Conservation (phyloP, 2,329 filamentous ascomycete genomes). For the Epichloe gansuensis region DNA sequence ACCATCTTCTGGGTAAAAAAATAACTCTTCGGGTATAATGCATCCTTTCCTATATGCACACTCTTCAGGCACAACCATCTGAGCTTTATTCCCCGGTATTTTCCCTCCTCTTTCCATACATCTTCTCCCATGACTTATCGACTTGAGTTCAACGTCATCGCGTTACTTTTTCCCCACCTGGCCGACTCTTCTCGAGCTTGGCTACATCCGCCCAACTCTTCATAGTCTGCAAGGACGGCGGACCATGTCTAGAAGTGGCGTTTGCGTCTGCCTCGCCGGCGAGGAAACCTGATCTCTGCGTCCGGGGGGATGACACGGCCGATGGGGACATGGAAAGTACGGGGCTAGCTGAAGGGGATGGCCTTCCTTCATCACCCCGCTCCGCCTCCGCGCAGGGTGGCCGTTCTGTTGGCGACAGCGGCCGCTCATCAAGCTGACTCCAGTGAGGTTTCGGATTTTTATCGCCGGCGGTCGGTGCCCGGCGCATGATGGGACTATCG, state of each 20-base stretch:
- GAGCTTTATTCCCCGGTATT: not conserved
- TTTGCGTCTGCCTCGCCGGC: conserved; percentile 8
- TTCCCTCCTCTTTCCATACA: not conserved
- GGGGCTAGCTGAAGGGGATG: conserved; percentile 13
- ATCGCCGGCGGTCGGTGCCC: conserved; percentile 6
- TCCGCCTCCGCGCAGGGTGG: not conserved
- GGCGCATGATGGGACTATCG: conserved; percentile 17
- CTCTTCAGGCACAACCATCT: no score
- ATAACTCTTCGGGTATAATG: no score
- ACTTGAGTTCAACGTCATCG: not conserved
- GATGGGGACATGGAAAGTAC: conserved; percentile 16
- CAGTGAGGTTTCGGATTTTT: conserved; percentile 10
- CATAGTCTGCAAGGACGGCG: conserved; percentile 21
- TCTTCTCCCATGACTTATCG: not conserved
- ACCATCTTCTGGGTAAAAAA: no score
- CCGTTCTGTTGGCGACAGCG: not conserved
- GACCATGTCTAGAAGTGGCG: conserved; percentile 9
- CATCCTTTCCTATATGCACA: no score
- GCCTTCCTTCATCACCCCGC: conserved; percentile 3
- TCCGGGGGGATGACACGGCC: conserved; percentile 19
- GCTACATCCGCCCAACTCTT: conserved; percentile 31
- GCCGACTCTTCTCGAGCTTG: conserved; percentile 11
- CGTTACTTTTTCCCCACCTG: not conserved
- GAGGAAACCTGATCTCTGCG: conserved; percentile 6
- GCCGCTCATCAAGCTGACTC: conserved; percentile 12